These are phyloP conservation scores for Fusarium sterilihyphosum DNA, from an alignment of 2,329 filamentous ascomycete species.

Conservation along the genomic window DNA sequence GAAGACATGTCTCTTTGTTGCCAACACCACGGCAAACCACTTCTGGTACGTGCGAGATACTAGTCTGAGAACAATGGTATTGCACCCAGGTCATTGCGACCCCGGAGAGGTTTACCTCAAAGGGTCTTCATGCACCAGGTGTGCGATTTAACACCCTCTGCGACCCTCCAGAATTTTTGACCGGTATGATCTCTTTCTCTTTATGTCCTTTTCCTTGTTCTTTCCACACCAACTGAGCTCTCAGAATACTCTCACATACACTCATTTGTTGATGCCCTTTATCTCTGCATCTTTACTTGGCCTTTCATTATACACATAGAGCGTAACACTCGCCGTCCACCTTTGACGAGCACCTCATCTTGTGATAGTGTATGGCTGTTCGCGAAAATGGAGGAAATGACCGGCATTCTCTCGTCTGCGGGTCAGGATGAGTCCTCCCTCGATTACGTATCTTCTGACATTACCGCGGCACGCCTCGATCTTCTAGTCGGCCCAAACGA, in stretches of 20 bases:
- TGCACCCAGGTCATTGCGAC: not conserved
- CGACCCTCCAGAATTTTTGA: not conserved
- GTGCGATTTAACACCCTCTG: conserved; percentile 21
- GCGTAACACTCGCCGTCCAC: not conserved
- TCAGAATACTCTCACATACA: not conserved
- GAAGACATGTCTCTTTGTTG: conserved; percentile 20
- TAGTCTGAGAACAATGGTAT: conserved; percentile 25
- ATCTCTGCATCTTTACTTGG: not conserved
- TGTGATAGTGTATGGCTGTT: not conserved
- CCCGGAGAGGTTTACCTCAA: not conserved
- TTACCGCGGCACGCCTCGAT: conserved; percentile 26
- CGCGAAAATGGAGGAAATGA: not conserved
- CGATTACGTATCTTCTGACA: not conserved
- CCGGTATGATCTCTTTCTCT: not conserved
- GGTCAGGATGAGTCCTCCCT: not conserved
- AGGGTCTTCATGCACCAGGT: not conserved
- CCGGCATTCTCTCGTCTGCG: not conserved
- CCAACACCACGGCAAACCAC: not conserved
- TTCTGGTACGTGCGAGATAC: not conserved
- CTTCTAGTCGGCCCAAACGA: conserved; percentile 38
- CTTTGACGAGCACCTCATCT: not conserved
- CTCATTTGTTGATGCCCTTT: not conserved
- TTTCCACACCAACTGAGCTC: not conserved
- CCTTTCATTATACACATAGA: conserved; percentile 6
- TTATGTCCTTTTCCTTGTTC: conserved; percentile 1